Base-by-base conservation (phyloP, 139 green algal species). In the Micractinium sp. region DNA sequence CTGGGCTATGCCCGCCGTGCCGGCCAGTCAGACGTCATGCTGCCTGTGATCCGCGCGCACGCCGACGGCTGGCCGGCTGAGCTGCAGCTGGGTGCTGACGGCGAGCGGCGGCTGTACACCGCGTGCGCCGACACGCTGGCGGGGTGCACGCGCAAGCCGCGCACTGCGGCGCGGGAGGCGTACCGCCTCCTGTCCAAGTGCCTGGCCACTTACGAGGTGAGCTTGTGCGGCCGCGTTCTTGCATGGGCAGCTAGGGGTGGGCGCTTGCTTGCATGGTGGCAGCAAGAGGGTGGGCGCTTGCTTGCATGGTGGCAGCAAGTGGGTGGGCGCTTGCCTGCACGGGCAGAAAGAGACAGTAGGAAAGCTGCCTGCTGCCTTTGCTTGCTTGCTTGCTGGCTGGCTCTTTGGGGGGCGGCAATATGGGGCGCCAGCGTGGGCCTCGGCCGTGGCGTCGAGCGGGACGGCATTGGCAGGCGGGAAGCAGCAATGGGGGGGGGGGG, bases 121-220 rank as follows among this genome's bases (percentile, higher is more conserved):
- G 87, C 83, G 4, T 80, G 69, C 33, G 87, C 90, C 31, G 90
- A 93, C 31, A 76, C 88, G 74, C 87, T 94, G 82, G 41, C 25
- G 20, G 61, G 31, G 22, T 86, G 69, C 85, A 92, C 87, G 25
- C 79, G 90, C 74, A 94, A 92, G 81, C 89, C 88, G 67, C 90
- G 87, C 41, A 91, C 85, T 22, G 91, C 91, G n/a, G 91, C 88
- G 33, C 88, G 79, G 23, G 92, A 94, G 74, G 76, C 63, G 39
- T 91, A 93, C 82, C 82, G 83, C 69, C 91, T 94, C 7, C 85
- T 89, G 12, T 41, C 60, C 25, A 90, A 87, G 47, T 88, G 71
- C 88, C 76, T 94, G 36, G 81, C 73, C 29, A 90, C 88, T 25
- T 94, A 90, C 76, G 89, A 94, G 75, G 87, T 83, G 83, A 20